These are phyloP conservation scores for Emergomyces orientalis DNA, from an alignment of 2,329 filamentous ascomycete genomes.

Conservation along the genomic window DNA sequence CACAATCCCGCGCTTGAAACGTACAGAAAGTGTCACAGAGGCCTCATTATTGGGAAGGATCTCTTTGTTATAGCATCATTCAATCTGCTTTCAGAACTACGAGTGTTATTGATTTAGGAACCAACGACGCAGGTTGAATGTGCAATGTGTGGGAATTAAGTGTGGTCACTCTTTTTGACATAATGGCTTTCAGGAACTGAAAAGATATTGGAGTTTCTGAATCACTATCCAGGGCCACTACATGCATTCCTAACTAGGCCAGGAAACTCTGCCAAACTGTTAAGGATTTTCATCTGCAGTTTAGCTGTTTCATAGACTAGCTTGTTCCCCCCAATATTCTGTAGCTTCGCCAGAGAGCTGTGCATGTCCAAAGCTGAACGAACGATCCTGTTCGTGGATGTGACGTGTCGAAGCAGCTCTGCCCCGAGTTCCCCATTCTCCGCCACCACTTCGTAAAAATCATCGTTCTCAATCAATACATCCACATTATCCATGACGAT, in stretches of 20 bases:
- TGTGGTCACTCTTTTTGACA: not conserved
- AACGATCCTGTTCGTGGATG: not conserved
- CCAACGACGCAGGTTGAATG: not conserved
- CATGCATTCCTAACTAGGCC: not conserved
- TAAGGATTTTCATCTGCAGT: not conserved
- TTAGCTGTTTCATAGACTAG: not conserved
- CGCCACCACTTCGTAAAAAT: not conserved
- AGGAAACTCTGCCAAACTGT: not conserved
- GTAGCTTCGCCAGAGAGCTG: not conserved
- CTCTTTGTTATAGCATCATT: not conserved
- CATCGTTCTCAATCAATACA: not conserved
- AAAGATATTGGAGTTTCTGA: not conserved
- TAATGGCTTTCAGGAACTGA: not conserved
- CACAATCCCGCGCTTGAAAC: no score
- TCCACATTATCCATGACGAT: slow-evolving; percentile 2
- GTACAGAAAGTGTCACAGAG: not conserved
- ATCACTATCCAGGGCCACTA: not conserved
- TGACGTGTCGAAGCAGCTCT: not conserved
- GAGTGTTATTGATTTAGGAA: not conserved
- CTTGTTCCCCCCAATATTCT: not conserved
- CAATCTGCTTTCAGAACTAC: not conserved
- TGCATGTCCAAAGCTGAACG: not conserved
- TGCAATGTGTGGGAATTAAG: not conserved
- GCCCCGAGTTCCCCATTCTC: not conserved
- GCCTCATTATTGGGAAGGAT: not conserved